Percentiles rank a stretch among this genome's conserved stretches.
Evolutionary conservation across 139 green algal species (phyloP).

Genomic region (Micromonas commoda): DNA sequence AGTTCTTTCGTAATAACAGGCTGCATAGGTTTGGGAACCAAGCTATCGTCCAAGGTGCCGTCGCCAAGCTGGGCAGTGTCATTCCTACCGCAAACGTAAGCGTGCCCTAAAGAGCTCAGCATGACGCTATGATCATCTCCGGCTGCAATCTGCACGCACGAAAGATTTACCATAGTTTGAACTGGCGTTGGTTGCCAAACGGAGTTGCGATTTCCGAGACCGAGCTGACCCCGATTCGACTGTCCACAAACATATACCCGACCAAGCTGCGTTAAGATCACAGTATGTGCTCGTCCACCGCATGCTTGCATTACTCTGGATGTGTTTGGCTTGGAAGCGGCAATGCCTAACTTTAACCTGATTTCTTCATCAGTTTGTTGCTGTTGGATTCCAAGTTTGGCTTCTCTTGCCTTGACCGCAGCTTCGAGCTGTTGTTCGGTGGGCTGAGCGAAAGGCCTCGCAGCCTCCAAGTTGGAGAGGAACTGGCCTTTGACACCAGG

Average conservation of each 20-base stretch:
- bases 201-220: not conserved
- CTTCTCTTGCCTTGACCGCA: not conserved
- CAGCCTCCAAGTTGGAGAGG: not conserved
- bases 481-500: not conserved
- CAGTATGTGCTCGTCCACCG: not conserved
- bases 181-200: not conserved
- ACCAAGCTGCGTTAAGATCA: not conserved
- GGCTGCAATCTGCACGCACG: conserved; percentile 29
- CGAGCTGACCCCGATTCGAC: not conserved
- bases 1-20: not conserved
- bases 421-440: not conserved
- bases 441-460: not conserved
- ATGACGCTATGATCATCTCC: conserved; percentile 45
- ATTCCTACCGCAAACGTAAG: conserved; percentile 53
- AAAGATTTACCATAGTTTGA: not conserved
- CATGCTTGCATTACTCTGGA: not conserved
- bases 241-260: not conserved
- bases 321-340: not conserved
- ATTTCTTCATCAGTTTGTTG: not conserved
- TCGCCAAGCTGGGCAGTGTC: conserved; percentile 49
- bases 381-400: not conserved
- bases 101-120: conserved; percentile 39
- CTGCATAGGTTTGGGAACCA: not conserved
- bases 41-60: not conserved
- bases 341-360: not conserved